Conservation (phyloP, 2,329 filamentous ascomycete genomes). For the Camillea tinctor region DNA sequence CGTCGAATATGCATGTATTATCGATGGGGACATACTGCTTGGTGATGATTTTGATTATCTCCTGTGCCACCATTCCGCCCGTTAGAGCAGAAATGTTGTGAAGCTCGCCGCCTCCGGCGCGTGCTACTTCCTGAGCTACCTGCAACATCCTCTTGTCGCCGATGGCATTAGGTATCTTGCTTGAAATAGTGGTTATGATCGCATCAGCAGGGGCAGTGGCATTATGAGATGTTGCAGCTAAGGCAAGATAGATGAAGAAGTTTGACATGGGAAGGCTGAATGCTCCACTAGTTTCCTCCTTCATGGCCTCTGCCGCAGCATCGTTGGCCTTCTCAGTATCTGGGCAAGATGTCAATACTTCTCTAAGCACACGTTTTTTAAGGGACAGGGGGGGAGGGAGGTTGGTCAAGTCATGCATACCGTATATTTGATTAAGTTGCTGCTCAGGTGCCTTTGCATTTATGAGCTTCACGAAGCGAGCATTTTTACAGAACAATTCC, state of each 20-base stretch:
- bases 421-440: conserved; percentile 52
- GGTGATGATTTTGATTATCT: conserved; percentile 86
- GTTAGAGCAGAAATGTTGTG: conserved; percentile 88
- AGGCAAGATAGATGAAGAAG: conserved; percentile 67
- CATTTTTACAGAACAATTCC: conserved; percentile 93
- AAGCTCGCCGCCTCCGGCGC: conserved; percentile 79
- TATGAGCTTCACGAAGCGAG: conserved; percentile 87
- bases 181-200: conserved; percentile 49
- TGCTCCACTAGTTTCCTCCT: conserved; percentile 31
- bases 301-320: conserved; percentile 46
- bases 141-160: conserved; percentile 50
- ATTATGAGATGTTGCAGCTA: conserved; percentile 52
- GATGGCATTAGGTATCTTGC: conserved; percentile 46
- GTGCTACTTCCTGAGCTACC: conserved; percentile 65
- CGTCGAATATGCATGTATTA: conserved; percentile 70
- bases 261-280: conserved; percentile 55
- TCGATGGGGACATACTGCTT: conserved; percentile 71
- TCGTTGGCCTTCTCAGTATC: conserved; percentile 56
- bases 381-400: conserved; percentile 6
- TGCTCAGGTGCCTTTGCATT: conserved; percentile 48
- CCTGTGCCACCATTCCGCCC: conserved; percentile 94
- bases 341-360: conserved; percentile 35
- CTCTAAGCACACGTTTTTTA: conserved; percentile 6
- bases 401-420: conserved; percentile 48
- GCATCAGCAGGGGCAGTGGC: conserved; percentile 47